These are phyloP conservation scores for Pythium aristosporum DNA, from an alignment of 352 stramenopile genomes.

Conservation along the genomic window DNA sequence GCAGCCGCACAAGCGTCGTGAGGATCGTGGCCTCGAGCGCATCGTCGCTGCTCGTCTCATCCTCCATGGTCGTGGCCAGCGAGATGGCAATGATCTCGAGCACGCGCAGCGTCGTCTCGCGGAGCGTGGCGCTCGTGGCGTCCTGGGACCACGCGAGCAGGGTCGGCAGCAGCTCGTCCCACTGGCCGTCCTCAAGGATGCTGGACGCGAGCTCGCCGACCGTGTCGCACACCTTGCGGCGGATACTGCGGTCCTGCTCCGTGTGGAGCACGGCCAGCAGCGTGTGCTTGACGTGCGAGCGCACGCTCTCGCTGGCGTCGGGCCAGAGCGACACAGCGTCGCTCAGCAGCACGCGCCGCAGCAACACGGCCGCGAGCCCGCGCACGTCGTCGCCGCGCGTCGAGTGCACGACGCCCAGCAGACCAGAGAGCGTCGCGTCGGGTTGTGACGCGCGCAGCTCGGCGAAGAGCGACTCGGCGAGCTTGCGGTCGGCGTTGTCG, in stretches of 20 bases:
- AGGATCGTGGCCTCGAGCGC: constrained; percentile 56
- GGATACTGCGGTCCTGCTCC: constrained; percentile 74
- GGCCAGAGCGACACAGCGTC: constrained; percentile 81
- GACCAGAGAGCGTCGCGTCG: constrained; percentile 54
- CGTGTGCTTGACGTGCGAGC: constrained; percentile 50
- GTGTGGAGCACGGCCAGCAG: constrained; percentile 60
- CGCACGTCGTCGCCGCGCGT: constrained; percentile 61
- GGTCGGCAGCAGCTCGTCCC: constrained; percentile 68
- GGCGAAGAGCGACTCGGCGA: constrained; percentile 59
- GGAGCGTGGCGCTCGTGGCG: constrained; percentile 45
- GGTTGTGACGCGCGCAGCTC: constrained; percentile 51
- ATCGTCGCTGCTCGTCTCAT: constrained; percentile 23
- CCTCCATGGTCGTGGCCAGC: constrained; percentile 55
- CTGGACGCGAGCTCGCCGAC: constrained; percentile 78
- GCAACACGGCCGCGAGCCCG: constrained; percentile 66
- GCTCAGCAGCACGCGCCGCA: constrained; percentile 72
- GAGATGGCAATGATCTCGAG: constrained; percentile 84
- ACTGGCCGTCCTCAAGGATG: constrained; percentile 80
- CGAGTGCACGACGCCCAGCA: constrained; percentile 65
- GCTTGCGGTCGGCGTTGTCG: constrained; percentile 73
- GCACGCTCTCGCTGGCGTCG: constrained; percentile 45
- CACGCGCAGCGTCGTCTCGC: constrained; percentile 70
- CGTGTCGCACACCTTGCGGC: constrained; percentile 81
- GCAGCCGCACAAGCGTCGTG: constrained; percentile 44
- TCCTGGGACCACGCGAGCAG: constrained; percentile 62